Evolutionary conservation across 768 basidiomycete genomes (phyloP).

Genomic region (Serendipita vermifera): DNA sequence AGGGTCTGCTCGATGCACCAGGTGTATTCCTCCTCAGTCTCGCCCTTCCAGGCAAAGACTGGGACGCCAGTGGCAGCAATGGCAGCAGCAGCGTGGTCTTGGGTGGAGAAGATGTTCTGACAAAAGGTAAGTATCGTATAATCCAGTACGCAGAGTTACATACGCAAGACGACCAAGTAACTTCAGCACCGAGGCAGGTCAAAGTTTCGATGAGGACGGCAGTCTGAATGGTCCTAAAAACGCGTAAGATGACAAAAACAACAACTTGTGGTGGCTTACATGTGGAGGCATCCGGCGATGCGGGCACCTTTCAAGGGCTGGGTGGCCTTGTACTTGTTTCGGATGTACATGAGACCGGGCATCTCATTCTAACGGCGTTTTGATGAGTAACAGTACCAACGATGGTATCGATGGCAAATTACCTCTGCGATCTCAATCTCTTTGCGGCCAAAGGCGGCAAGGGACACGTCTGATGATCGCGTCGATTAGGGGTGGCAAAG

Average conservation of each 20-base stretch:
- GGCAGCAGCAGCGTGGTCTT: conserved; percentile 97
- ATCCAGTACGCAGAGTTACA: conserved; percentile 23
- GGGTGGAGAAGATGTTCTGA: conserved; percentile 98
- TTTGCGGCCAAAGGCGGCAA: conserved; percentile 99
- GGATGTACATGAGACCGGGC: conserved; percentile 91
- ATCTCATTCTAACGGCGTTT: conserved; percentile 59
- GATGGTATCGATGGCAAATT: conserved; percentile 18
- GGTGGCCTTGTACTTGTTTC: conserved; percentile 65
- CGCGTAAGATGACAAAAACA: neutral
- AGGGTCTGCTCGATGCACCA: conserved; percentile 99
- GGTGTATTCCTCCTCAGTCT: conserved; percentile 94
- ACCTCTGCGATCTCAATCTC: conserved; percentile 99
- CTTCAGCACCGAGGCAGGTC: conserved; percentile 87
- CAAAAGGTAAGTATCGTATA: conserved; percentile 11
- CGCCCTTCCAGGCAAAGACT: conserved; percentile 99
- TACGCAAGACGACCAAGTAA: conserved; percentile 97
- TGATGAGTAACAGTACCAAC: conserved; percentile 10
- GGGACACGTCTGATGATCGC: conserved; percentile 58
- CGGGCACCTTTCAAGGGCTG: conserved; percentile 90
- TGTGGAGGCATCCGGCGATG: conserved; percentile 96
- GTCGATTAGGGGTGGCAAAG: neutral
- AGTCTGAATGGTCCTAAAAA: conserved; percentile 86
- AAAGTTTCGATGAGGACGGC: conserved; percentile 98
- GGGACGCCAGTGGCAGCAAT: conserved; percentile 98
- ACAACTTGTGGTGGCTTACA: conserved; percentile 37